Evolutionary conservation across 257 asterid genomes (phyloP), one percentile per base, ranked within the genome.

Genomic region (Mentha longifolia): DNA sequence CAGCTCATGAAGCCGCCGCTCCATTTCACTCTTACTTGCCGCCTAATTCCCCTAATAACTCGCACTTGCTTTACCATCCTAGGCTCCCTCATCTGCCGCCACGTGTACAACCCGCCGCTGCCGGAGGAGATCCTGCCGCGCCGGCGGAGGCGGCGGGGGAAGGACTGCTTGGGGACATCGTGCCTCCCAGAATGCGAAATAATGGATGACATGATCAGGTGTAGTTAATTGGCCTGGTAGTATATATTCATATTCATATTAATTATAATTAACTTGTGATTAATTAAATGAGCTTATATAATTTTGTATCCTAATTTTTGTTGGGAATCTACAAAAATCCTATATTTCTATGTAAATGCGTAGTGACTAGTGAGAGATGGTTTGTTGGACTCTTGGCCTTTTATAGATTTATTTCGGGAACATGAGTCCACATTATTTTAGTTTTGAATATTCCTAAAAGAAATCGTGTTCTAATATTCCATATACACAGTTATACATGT

Each of bases 81-180:
- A 76, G 81, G 55, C 47, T 65, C 22, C 83, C 81, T 16, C 78
- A 61, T 58, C 72, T 51, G 1, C 45, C 79, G 41, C 92, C 62
- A 57, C 74, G 65, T 42, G 74, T 25, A 43, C 77, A 55, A 12
- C 59, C 61, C 43, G 12, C 30, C 17, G 47, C 59, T 7, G n/a
- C 47, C 13, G 9, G 14, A 42, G 47, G 14, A 42, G 19, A 35
- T 35, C 39, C 7, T 1, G 8, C 8, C 39, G 8, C 33, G 3
- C 7, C 3, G 25, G 17, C 13, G 37, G 35, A n/a, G 35, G 67
- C 74, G 42, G 70, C 71, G 2, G 91, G 85, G 55, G 87, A 85
- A 73, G 98, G 98, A 25, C 86, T 89, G 13, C 88, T 89, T 0
- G 96, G 95, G 61, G 96, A 92, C 76, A 88, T 92, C 66, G 96